Percentiles rank a stretch among this genome's conserved stretches.
phyloP scores from a whole-genome alignment of 768 basidiomycete species.

The Boletus patriciae region DNA sequence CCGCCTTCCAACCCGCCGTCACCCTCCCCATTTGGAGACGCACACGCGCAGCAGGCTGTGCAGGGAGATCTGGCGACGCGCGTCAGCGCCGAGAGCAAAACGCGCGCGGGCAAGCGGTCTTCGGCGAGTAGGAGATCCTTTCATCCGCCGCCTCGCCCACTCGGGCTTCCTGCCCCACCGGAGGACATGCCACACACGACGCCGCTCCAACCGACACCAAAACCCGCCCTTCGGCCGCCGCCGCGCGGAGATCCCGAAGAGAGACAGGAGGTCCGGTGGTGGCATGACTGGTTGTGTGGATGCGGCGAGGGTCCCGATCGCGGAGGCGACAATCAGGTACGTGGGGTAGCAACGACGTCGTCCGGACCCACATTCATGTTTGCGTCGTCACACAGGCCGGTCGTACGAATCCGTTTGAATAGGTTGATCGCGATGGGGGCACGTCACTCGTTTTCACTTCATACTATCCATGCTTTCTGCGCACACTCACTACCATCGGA shows the following conservation, averaged over 20 bases:
- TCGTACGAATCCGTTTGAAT: constrained; percentile 65
- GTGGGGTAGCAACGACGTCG: constrained; percentile 12
- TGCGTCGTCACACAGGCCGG: constrained; percentile 51
- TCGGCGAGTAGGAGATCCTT: constrained; percentile 11
- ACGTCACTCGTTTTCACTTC: constrained; percentile 2
- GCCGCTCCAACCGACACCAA: constrained; percentile 39
- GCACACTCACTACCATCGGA: constrained; percentile 11
- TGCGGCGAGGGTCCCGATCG: constrained; percentile 74
- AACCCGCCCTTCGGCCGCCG: constrained; percentile 30
- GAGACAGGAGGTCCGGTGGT: constrained; percentile 56
- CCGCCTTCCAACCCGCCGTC: constrained; percentile 8
- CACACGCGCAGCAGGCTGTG: constrained; percentile 23
- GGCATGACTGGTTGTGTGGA: constrained; percentile 86
- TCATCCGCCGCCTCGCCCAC: constrained; percentile 51
- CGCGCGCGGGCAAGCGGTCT: neutral
- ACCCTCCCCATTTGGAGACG: constrained; percentile 40
- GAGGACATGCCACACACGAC: constrained; percentile 37
- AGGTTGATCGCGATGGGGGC: neutral
- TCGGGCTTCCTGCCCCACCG: constrained; percentile 54
- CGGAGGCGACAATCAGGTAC: constrained; percentile 70
- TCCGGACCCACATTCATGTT: neutral
- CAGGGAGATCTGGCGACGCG: constrained; percentile 10
- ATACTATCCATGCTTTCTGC: constrained; percentile 7
- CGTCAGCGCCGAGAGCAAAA: neutral
- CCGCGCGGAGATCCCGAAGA: constrained; percentile 24